Percentiles rank a stretch among this genome's conserved stretches.
These are phyloP conservation scores for Trichosporon sp. DNA, from an alignment of 1,284 basidiomycete genomes.

Conservation along the genomic window DNA sequence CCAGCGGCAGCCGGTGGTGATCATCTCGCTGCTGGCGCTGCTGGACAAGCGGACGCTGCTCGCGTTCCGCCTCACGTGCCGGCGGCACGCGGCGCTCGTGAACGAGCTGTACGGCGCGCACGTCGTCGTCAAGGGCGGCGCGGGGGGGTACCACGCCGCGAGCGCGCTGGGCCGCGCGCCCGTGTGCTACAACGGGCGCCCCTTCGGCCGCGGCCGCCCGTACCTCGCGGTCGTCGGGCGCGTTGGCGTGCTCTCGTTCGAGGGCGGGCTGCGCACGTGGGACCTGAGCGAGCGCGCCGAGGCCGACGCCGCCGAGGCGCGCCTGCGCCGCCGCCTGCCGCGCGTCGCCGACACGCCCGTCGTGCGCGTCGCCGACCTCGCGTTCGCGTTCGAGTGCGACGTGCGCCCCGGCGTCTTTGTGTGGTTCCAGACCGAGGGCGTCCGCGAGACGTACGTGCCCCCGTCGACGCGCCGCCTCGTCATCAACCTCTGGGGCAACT, in stretches of 20 bases:
- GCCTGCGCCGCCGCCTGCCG: background rate
- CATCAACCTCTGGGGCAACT: background rate
- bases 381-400: background rate
- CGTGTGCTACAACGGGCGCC: background rate
- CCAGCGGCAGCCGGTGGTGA: background rate
- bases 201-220: background rate
- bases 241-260: background rate
- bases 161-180: background rate
- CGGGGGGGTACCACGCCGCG: background rate
- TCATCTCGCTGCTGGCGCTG: background rate
- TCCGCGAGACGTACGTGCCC: background rate
- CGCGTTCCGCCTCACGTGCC: background rate
- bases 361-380: background rate
- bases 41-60: background rate
- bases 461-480: background rate
- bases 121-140: background rate
- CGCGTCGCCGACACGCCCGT: background rate
- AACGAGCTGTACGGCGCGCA: background rate
- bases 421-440: background rate
- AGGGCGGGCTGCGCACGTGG: background rate
- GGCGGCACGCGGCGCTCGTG: background rate
- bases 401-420: background rate
- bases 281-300: background rate
- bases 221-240: background rate
- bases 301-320: background rate